phyloP scores from a whole-genome alignment of 2,329 filamentous ascomycete genomes.

The Sphaerostilbella broomeana region DNA sequence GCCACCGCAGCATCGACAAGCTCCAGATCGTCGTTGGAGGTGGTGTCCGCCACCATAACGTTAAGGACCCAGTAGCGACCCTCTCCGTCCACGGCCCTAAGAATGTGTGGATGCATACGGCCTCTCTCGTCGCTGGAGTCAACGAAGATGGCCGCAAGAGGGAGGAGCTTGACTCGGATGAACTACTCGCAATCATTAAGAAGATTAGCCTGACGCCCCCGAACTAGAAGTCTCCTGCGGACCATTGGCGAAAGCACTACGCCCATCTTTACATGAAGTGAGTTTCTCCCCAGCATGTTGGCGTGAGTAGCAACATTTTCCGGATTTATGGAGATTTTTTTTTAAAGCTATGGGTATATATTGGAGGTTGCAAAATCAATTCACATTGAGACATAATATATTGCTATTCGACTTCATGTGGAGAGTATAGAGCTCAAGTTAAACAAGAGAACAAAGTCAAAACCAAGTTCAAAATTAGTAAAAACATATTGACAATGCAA shows the following conservation, averaged over 20 bases:
- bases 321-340: too few species aligned
- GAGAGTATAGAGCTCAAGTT: too few species aligned
- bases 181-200: slow-evolving; percentile 18
- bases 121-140: slow-evolving; percentile 21
- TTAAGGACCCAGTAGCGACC: slow-evolving; percentile 22
- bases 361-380: too few species aligned
- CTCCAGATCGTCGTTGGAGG: slow-evolving; percentile 48
- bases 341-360: too few species aligned
- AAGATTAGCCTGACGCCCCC: slow-evolving; percentile 17
- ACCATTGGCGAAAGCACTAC: slow-evolving; percentile 22
- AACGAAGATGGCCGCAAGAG: slow-evolving; percentile 10
- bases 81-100: slow-evolving; percentile 20
- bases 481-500: too few species aligned
- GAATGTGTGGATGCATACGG: slow-evolving; percentile 42
- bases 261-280: slow-evolving; percentile 9
- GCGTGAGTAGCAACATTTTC: too few species aligned
- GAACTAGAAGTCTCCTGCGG: slow-evolving; percentile 24
- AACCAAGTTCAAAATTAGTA: too few species aligned
- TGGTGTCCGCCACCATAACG: slow-evolving; percentile 40
- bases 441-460: too few species aligned
- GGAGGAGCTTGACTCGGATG: slow-evolving; percentile 22
- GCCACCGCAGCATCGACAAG: slow-evolving; percentile 19
- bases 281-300: background rate
- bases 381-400: too few species aligned
- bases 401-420: too few species aligned